These are phyloP conservation scores for Trichophyton mentagrophytes DNA, from an alignment of 2,329 filamentous ascomycete genomes.

Conservation along the genomic window DNA sequence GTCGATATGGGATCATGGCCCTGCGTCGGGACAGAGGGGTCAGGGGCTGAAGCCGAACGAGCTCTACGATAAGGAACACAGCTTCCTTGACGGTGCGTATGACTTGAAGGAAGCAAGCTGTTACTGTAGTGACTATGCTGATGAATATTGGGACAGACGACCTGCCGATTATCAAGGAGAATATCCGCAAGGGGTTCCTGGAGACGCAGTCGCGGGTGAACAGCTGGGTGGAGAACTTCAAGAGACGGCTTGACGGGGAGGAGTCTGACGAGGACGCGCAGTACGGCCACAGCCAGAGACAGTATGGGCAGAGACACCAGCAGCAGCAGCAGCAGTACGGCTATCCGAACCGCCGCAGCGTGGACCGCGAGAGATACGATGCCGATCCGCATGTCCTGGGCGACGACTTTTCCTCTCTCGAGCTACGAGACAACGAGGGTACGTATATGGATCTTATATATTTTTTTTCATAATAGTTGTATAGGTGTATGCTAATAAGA, in stretches of 20 bases:
- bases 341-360: slow-evolving; percentile 53
- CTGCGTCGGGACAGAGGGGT: slow-evolving; percentile 31
- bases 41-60: slow-evolving; percentile 46
- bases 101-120: background rate
- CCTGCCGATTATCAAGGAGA: slow-evolving; percentile 81
- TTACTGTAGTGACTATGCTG: background rate
- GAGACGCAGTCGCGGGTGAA: slow-evolving; percentile 92
- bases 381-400: slow-evolving; percentile 81
- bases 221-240: slow-evolving; percentile 78
- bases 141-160: slow-evolving; percentile 49
- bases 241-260: slow-evolving; percentile 87
- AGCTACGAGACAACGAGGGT: slow-evolving; percentile 51
- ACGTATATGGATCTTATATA: background rate
- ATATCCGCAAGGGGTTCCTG: slow-evolving; percentile 83
- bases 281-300: slow-evolving; percentile 21
- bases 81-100: slow-evolving; percentile 64
- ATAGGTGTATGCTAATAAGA: background rate
- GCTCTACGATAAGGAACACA: slow-evolving; percentile 58
- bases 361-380: slow-evolving; percentile 85
- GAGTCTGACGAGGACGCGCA: slow-evolving; percentile 54
- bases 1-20: slow-evolving; percentile 19
- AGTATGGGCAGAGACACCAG: slow-evolving; percentile 13
- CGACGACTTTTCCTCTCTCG: slow-evolving; percentile 67
- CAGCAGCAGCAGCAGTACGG: slow-evolving; percentile 16
- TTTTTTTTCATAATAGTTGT: background rate